These are phyloP conservation scores for Castanopsis chinensis DNA, from an alignment of 306 rosid genomes.

Conservation along the genomic window DNA sequence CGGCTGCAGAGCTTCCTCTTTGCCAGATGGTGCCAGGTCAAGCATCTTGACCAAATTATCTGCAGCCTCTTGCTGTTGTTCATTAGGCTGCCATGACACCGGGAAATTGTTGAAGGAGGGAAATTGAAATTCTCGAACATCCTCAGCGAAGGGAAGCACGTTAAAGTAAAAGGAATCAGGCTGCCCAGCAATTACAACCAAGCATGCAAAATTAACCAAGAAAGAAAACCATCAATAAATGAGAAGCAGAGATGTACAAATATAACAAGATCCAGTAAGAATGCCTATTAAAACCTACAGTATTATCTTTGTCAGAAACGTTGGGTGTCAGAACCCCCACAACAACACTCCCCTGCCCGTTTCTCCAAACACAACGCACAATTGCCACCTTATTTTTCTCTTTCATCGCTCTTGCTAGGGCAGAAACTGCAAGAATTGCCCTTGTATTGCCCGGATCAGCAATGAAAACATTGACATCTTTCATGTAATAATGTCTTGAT, in stretches of 20 bases:
- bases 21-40: constrained; percentile 71
- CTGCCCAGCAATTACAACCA: constrained; percentile 46
- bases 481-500: constrained; percentile 78
- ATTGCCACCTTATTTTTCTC: constrained; percentile 81
- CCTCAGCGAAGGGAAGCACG: constrained; percentile 83
- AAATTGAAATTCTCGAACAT: constrained; percentile 88
- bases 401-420: constrained; percentile 91
- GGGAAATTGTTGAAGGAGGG: constrained; percentile 71
- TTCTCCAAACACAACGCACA: constrained; percentile 87
- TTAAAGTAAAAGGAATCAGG: constrained; percentile 88
- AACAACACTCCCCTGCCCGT: constrained; percentile 65
- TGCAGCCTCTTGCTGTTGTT: constrained; percentile 75
- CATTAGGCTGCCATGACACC: constrained; percentile 58
- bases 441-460: constrained; percentile 68
- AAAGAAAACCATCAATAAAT: constrained; percentile 17
- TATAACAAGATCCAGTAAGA: constrained; percentile 2
- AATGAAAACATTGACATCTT: constrained; percentile 70
- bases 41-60: constrained; percentile 66
- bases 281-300: constrained; percentile 48
- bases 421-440: constrained; percentile 72
- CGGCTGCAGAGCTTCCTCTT: constrained; percentile 68
- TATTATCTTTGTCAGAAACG: constrained; percentile 50
- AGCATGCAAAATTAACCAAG: constrained; percentile 16
- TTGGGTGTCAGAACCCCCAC: constrained; percentile 85
- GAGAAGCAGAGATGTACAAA: background rate